phyloP scores from a whole-genome alignment of 2,329 filamentous ascomycete genomes.

The Ophiostoma ips region DNA sequence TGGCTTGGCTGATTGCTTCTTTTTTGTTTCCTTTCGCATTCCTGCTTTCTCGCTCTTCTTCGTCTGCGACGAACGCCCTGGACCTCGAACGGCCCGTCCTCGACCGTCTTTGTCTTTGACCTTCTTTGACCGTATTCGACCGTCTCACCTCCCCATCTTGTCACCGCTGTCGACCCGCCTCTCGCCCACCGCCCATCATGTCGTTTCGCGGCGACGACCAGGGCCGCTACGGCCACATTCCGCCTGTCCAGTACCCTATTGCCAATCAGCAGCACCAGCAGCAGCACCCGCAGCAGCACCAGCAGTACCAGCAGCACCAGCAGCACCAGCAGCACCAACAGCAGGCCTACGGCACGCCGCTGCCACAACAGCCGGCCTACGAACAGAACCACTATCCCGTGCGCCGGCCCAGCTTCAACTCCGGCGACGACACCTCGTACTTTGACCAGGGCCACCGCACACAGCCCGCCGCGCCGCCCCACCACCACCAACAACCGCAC shows the following conservation, averaged over 20 bases:
- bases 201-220: conserved; percentile 50
- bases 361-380: conserved; percentile 7
- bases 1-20: too few species aligned
- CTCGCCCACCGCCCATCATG: conserved; percentile 27
- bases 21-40: too few species aligned
- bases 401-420: conserved; percentile 59
- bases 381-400: conserved; percentile 26
- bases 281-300: conserved; percentile 18
- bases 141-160: neutral
- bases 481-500: conserved; percentile 3
- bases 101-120: too few species aligned
- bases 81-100: too few species aligned
- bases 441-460: conserved; percentile 22
- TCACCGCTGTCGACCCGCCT: neutral
- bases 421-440: conserved; percentile 55
- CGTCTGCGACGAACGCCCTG: too few species aligned
- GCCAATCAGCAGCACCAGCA: conserved; percentile 22
- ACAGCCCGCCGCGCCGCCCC: neutral
- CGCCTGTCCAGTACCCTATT: conserved; percentile 49
- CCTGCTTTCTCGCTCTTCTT: too few species aligned
- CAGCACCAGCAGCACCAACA: too few species aligned
- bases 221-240: conserved; percentile 51
- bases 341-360: conserved; percentile 3
- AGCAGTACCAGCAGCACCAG: conserved; percentile 14
- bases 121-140: too few species aligned